Conservation (phyloP, 805 yeast species). For the Starmerella davenportii region DNA sequence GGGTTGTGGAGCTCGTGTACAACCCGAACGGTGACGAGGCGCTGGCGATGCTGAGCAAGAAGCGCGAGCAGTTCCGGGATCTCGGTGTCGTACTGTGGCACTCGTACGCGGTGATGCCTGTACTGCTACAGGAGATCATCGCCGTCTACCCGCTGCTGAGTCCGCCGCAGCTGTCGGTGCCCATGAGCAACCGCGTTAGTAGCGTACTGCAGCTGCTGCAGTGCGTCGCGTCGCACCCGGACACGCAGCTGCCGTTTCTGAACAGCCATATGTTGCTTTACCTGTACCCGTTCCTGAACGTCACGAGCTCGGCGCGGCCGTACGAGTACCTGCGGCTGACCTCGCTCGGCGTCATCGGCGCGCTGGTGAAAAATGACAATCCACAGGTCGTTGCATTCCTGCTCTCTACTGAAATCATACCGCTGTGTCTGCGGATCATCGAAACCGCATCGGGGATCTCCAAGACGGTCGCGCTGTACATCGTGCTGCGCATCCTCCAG, state of each 20-base stretch:
- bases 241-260: conserved; percentile 67
- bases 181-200: conserved; percentile 84
- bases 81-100: conserved; percentile 87
- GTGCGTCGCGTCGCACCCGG: conserved; percentile 91
- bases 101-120: conserved; percentile 91
- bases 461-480: conserved; percentile 92
- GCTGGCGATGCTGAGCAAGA: conserved; percentile 74
- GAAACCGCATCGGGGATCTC: conserved; percentile 85
- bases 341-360: conserved; percentile 91
- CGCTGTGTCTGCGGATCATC: conserved; percentile 85
- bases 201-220: conserved; percentile 87
- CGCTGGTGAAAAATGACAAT: conserved; percentile 86
- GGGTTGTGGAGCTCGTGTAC: conserved; percentile 78
- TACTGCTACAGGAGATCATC: conserved; percentile 71
- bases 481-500: conserved; percentile 75
- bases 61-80: conserved; percentile 87
- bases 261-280: conserved; percentile 85
- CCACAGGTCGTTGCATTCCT: conserved; percentile 85
- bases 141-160: conserved; percentile 76
- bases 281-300: conserved; percentile 81
- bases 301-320: conserved; percentile 77
- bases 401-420: conserved; percentile 90
- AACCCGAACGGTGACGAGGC: conserved; percentile 92
- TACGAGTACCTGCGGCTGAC: conserved; percentile 88
- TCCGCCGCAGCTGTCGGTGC: conserved; percentile 70